phyloP scores from a whole-genome alignment of 2,329 filamentous ascomycete species.

The Fusarium staphyleae region DNA sequence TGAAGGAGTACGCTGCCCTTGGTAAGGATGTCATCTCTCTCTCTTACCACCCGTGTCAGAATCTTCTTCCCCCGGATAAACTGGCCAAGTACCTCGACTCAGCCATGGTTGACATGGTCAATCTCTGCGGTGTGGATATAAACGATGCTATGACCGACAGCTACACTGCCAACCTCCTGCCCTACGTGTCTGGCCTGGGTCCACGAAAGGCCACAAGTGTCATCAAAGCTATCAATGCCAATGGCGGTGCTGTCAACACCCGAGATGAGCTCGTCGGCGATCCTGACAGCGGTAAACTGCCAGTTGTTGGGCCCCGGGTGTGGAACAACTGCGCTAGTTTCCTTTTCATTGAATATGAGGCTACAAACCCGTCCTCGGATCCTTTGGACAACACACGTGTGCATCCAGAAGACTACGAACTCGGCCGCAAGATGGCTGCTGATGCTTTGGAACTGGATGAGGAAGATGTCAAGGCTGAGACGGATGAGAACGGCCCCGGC shows the following conservation, averaged over 20 bases:
- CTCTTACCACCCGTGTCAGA: constrained; percentile 88
- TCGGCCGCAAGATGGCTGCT: constrained; percentile 97
- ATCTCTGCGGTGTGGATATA: constrained; percentile 93
- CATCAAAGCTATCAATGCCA: constrained; percentile 82
- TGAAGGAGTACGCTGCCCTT: constrained; percentile 95
- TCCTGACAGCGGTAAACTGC: constrained; percentile 76
- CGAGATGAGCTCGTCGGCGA: constrained; percentile 90
- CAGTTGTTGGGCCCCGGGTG: constrained; percentile 86
- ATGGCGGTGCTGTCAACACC: constrained; percentile 84
- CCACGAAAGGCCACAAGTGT: constrained; percentile 85
- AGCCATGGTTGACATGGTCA: constrained; percentile 99
- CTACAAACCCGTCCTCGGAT: constrained; percentile 81
- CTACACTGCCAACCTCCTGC: constrained; percentile 85
- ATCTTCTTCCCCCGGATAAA: constrained; percentile 86
- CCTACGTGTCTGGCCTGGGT: constrained; percentile 89
- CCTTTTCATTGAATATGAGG: constrained; percentile 86
- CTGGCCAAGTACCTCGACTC: constrained; percentile 86
- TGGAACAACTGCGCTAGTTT: constrained; percentile 99
- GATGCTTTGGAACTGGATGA: constrained; percentile 96
- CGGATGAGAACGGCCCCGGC: constrained; percentile 85
- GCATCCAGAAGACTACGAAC: constrained; percentile 97
- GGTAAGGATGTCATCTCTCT: constrained; percentile 88
- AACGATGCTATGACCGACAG: constrained; percentile 86
- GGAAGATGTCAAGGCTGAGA: constrained; percentile 95
- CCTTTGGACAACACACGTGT: constrained; percentile 97